These are phyloP conservation scores for Ceratonia siliqua DNA, from an alignment of 306 rosid genomes.

Conservation along the genomic window DNA sequence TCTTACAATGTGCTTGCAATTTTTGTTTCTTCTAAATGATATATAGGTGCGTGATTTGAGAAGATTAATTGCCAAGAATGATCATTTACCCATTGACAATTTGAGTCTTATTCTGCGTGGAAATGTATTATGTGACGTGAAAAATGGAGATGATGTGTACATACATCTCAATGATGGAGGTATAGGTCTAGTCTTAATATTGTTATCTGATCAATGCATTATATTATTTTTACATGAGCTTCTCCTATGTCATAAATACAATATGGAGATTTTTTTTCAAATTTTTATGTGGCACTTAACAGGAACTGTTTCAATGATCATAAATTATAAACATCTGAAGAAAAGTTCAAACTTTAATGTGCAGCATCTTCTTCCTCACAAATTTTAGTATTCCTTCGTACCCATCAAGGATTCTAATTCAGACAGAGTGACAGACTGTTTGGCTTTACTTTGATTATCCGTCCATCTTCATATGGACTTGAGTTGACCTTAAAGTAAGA, in stretches of 20 bases:
- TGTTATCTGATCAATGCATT: constrained; percentile 22
- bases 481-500: constrained; percentile 54
- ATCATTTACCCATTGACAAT: constrained; percentile 57
- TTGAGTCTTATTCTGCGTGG: constrained; percentile 81
- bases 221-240: background rate
- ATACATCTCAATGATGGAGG: constrained; percentile 76
- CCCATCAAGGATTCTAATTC: constrained; percentile 72
- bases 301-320: constrained; percentile 34
- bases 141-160: constrained; percentile 56
- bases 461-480: constrained; percentile 88
- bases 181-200: constrained; percentile 38
- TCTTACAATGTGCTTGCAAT: constrained; percentile 19
- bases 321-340: constrained; percentile 29
- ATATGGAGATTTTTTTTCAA: background rate
- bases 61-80: constrained; percentile 59
- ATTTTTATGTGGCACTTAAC: constrained; percentile 19
- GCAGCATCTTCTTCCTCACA: constrained; percentile 88
- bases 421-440: constrained; percentile 57
- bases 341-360: constrained; percentile 46
- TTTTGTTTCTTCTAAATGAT: constrained; percentile 35
- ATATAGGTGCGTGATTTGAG: constrained; percentile 75
- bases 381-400: constrained; percentile 71
- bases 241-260: background rate
- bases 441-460: constrained; percentile 94
- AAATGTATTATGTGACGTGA: constrained; percentile 61